Conservation (phyloP, 164 flowering plant genomes). For the Tinospora cordifolia region DNA sequence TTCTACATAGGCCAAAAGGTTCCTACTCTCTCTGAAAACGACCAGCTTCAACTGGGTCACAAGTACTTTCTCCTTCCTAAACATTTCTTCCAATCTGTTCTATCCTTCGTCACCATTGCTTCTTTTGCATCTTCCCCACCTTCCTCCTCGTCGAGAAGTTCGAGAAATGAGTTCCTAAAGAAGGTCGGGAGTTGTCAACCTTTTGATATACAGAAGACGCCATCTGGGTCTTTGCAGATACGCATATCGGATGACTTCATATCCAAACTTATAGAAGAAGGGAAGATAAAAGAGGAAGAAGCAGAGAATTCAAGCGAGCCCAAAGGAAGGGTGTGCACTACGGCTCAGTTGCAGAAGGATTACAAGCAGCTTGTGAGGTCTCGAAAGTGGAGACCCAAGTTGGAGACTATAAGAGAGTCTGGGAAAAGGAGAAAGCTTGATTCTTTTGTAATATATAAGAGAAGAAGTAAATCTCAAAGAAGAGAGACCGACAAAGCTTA, state of each 20-base stretch:
- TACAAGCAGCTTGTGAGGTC: constrained; percentile 43
- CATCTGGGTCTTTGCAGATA: constrained; percentile 41
- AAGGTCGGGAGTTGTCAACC: constrained; percentile 32
- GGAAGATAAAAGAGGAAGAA: not conserved
- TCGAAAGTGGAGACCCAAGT: constrained; percentile 50
- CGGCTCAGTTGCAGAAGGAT: constrained; percentile 47
- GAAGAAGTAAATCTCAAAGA: too few relatives aligned
- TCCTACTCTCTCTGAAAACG: constrained; percentile 40
- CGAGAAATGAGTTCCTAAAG: constrained; percentile 15
- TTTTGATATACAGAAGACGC: constrained; percentile 41
- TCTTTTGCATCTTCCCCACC: constrained; percentile 27
- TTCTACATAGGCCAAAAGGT: constrained; percentile 64
- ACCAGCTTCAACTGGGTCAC: constrained; percentile 51
- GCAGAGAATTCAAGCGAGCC: not conserved
- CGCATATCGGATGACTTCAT: constrained; percentile 58
- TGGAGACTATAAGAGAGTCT: constrained; percentile 46
- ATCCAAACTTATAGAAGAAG: constrained; percentile 30
- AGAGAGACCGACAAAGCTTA: too few relatives aligned
- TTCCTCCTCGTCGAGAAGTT: not conserved
- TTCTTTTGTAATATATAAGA: too few relatives aligned
- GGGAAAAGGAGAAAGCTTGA: constrained; percentile 2
- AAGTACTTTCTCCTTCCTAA: constrained; percentile 60
- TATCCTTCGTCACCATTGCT: constrained; percentile 51
- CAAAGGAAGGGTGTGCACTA: constrained; percentile 36
- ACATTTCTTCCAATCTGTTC: constrained; percentile 45